Conservation (phyloP, 169 alveolate genomes). For the Plasmodium malariae region DNA sequence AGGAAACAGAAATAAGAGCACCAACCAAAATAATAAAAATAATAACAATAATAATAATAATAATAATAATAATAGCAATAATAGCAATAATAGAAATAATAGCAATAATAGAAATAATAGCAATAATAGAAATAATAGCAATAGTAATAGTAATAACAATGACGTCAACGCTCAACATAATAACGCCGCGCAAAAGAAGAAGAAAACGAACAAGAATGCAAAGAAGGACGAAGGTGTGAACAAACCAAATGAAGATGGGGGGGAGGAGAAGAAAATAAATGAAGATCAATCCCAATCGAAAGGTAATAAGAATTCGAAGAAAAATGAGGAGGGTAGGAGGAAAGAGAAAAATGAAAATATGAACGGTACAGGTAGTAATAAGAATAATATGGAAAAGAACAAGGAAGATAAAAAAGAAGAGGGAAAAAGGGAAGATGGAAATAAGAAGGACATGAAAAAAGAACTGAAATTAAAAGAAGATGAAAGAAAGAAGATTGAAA, state of each 20-base stretch:
- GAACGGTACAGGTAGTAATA: neutral
- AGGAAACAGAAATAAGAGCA: neutral
- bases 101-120: too few relatives aligned
- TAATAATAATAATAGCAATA: neutral
- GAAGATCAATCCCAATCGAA: neutral
- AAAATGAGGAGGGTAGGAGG: neutral
- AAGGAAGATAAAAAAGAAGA: neutral
- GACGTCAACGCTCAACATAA: too few relatives aligned
- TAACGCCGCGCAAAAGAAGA: too few relatives aligned
- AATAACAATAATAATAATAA: neutral
- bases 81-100: neutral
- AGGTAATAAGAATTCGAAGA: slow-evolving; percentile 8
- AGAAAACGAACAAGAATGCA: slow-evolving; percentile 11
- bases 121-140: too few relatives aligned
- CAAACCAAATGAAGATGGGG: neutral
- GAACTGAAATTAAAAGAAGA: slow-evolving; percentile 56
- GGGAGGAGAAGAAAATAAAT: neutral
- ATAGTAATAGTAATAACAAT: too few relatives aligned
- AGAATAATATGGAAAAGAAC: neutral
- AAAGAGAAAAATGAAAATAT: neutral
- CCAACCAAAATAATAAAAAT: neutral
- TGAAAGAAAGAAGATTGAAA: slow-evolving; percentile 66
- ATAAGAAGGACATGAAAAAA: slow-evolving; percentile 43
- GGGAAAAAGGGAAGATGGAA: neutral
- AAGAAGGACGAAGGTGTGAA: slow-evolving; percentile 13